Base-by-base conservation (phyloP, 805 yeast species). In the Starmera dryadoides region DNA sequence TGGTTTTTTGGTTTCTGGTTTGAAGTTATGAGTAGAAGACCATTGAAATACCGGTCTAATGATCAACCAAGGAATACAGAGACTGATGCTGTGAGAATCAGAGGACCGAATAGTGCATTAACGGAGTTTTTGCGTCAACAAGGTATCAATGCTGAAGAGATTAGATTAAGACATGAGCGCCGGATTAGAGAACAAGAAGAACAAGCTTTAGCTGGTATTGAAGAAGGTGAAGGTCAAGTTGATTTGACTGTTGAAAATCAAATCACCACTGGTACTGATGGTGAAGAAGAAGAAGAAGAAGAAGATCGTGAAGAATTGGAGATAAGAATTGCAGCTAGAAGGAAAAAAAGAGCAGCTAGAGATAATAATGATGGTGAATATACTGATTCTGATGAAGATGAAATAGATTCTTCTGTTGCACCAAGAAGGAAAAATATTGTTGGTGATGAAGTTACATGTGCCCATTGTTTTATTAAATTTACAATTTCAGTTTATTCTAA, bases 101-200 rank as follows among this genome's bases (percentile, higher is more conserved):
- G 65, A 43, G 75, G 75, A 1, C 75, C 95, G 34, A 86, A 86
- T 64, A 82, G 94, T 48, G 97, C 97, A 0, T 66, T 89, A 48
- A 89, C 96, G 0, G 93, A 85, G 59, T 89, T 89, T 53, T 69
- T 89, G 43, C 69, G 88, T 36, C 86, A 83, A 41, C 95, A 88
- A 59, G 97, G 97, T 28, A 89, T 89, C 62, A 83, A 68, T 53
- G 87, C 96, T 1, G 87, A 79, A 41, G 79, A 77, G 32, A 87
- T 87, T 55, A 69, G 88, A 53, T 63, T 64, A 36, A 55, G 70
- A 42, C 70, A 66, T 58, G 43, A 57, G 43, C 61, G 58, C 37
- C 59, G 60, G 25, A 57, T 30, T 10, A 45, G 42, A 3, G 47
- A 26, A 17, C 41, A 39, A 12, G 36, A 25, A 15, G n/a, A 30